These are phyloP conservation scores for Mariannaea sp. DNA, from an alignment of 2,329 filamentous ascomycete species.

Conservation along the genomic window DNA sequence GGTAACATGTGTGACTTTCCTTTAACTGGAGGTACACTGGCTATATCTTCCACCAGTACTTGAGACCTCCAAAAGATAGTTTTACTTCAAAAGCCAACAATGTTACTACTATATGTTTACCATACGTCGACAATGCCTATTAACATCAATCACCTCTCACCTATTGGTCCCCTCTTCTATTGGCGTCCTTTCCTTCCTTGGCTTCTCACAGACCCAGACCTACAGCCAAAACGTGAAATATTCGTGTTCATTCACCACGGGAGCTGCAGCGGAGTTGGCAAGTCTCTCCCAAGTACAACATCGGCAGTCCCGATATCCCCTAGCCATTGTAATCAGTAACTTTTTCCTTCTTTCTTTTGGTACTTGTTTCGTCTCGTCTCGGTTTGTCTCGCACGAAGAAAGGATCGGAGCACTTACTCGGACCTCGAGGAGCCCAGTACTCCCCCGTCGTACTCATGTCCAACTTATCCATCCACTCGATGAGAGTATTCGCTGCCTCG, in stretches of 20 bases:
- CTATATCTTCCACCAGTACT: too few species aligned
- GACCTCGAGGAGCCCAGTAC: conserved; percentile 74
- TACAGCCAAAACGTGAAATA: background rate
- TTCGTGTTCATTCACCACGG: conserved; percentile 58
- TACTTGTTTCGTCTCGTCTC: too few species aligned
- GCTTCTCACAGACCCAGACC: background rate
- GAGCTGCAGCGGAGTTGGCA: conserved; percentile 67
- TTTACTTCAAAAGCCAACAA: too few species aligned
- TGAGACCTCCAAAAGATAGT: too few species aligned
- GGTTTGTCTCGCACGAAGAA: background rate
- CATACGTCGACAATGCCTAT: too few species aligned
- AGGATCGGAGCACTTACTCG: conserved; percentile 53
- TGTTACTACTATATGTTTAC: too few species aligned
- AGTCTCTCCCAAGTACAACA: conserved; percentile 61
- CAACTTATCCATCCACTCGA: conserved; percentile 65
- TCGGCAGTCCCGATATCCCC: conserved; percentile 74
- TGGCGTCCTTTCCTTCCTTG: background rate
- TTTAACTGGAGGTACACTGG: too few species aligned
- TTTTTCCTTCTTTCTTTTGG: too few species aligned
- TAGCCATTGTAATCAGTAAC: conserved; percentile 26
- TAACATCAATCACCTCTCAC: too few species aligned
- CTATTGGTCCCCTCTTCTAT: too few species aligned
- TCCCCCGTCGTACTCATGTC: conserved; percentile 70
- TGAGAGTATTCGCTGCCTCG: conserved; percentile 65
- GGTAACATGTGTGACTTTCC: too few species aligned